Conservation (phyloP, 2,329 filamentous ascomycete genomes). For the Cadophora gregata region DNA sequence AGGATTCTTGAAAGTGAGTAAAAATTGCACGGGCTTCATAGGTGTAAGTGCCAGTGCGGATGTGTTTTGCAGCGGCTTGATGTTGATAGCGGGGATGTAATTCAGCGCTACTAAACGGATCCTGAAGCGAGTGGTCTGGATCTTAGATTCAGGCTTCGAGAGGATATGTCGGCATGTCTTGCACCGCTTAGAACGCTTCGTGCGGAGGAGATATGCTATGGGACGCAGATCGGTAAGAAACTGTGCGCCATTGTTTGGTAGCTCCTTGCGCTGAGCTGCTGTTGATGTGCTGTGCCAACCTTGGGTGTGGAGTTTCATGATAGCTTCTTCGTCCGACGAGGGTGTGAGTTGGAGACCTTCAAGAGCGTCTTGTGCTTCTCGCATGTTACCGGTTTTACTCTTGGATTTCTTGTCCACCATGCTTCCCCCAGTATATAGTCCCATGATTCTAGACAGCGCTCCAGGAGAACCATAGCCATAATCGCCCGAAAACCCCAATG, state of each 20-base stretch:
- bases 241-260: slow-evolving; percentile 53
- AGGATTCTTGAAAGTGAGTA: slow-evolving; percentile 91
- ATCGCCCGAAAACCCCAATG: slow-evolving; percentile 61
- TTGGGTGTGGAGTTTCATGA: slow-evolving; percentile 59
- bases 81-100: slow-evolving; percentile 83
- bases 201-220: slow-evolving; percentile 80
- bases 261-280: slow-evolving; percentile 58
- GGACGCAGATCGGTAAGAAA: slow-evolving; percentile 81
- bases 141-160: slow-evolving; percentile 90
- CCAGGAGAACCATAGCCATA: slow-evolving; percentile 75
- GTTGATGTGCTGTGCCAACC: slow-evolving; percentile 71
- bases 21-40: slow-evolving; percentile 71
- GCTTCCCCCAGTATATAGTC: slow-evolving; percentile 75
- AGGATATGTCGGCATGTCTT: slow-evolving; percentile 93
- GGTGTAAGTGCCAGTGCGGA: slow-evolving; percentile 40
- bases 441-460: slow-evolving; percentile 88
- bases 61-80: slow-evolving; percentile 63
- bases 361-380: slow-evolving; percentile 72
- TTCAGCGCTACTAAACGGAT: slow-evolving; percentile 88
- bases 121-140: slow-evolving; percentile 86
- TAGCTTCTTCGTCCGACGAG: slow-evolving; percentile 61
- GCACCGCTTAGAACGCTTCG: slow-evolving; percentile 93
- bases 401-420: slow-evolving; percentile 69
- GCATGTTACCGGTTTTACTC: slow-evolving; percentile 74
- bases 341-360: slow-evolving; percentile 71